Conservation (phyloP, 2,329 filamentous ascomycete genomes). For the Sporothrix schenckii region DNA sequence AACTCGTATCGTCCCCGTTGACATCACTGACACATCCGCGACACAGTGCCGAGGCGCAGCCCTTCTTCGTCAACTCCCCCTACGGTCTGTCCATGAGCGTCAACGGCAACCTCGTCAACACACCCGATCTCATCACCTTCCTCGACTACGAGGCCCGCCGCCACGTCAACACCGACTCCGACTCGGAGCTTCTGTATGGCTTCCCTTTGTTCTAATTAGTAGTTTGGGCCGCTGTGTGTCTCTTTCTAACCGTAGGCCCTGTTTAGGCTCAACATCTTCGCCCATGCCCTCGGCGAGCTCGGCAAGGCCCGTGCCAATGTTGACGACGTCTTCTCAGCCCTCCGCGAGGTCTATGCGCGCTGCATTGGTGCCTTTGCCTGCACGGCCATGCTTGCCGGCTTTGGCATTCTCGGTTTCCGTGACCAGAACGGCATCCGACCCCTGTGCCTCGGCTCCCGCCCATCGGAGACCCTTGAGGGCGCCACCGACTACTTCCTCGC, state of each 20-base stretch:
- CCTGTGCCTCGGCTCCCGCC: constrained; percentile 74
- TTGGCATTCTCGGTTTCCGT: constrained; percentile 76
- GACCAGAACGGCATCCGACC: constrained; percentile 83
- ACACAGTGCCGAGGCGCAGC: constrained; percentile 79
- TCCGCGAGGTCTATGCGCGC: constrained; percentile 71
- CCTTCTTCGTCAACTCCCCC: constrained; percentile 87
- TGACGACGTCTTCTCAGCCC: constrained; percentile 74
- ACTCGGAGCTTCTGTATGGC: constrained; percentile 72
- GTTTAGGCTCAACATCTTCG: constrained; percentile 80
- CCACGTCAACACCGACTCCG: constrained; percentile 88
- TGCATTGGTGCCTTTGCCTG: constrained; percentile 81
- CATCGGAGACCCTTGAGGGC: constrained; percentile 62
- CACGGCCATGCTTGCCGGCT: constrained; percentile 82
- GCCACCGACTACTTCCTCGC: constrained; percentile 86
- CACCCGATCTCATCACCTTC: constrained; percentile 67
- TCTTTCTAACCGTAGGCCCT: not conserved
- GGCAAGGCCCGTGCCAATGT: constrained; percentile 82
- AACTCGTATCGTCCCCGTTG: not conserved
- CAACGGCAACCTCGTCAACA: constrained; percentile 87
- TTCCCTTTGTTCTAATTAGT: no score
- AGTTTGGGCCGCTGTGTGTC: not conserved
- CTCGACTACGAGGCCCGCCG: constrained; percentile 78
- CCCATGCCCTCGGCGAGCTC: constrained; percentile 78
- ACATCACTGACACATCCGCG: not conserved
- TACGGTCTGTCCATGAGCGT: constrained; percentile 81